A percentile compares a stretch with the other conserved stretches of the same genome.
These are phyloP conservation scores for Didymella keratinophila DNA, from an alignment of 2,329 filamentous ascomycete genomes.

Conservation along the genomic window DNA sequence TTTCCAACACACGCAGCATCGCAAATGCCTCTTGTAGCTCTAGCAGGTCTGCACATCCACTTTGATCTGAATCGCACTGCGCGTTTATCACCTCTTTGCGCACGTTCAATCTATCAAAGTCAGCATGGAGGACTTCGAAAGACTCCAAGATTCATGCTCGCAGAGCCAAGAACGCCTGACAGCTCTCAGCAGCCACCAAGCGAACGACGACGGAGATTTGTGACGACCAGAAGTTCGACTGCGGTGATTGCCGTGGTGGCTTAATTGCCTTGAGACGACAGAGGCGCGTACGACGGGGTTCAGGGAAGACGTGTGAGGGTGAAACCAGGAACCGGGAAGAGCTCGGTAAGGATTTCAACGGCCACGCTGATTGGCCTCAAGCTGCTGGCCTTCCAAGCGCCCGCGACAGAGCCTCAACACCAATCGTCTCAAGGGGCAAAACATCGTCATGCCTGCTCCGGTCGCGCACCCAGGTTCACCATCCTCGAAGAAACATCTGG, in stretches of 20 bases:
- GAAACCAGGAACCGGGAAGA: slow-evolving; percentile 29
- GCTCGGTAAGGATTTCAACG: slow-evolving; percentile 14
- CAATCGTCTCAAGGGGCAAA: slow-evolving; percentile 50
- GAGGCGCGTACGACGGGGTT: slow-evolving; percentile 21
- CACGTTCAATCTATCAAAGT: not conserved
- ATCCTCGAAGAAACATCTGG: slow-evolving; percentile 31
- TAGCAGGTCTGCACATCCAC: not conserved
- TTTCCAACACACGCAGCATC: not conserved
- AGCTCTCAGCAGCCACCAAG: not conserved
- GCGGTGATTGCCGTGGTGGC: slow-evolving; percentile 16
- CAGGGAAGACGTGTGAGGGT: slow-evolving; percentile 18
- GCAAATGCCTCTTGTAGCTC: not conserved
- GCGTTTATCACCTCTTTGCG: not conserved
- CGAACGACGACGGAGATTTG: slow-evolving; percentile 17
- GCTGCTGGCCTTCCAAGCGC: slow-evolving; percentile 24
- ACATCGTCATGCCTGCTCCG: slow-evolving; percentile 37
- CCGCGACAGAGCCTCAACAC: slow-evolving; percentile 42
- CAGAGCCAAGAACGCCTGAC: slow-evolving; percentile 14
- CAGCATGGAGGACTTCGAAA: not conserved
- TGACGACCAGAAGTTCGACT: not conserved
- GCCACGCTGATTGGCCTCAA: slow-evolving; percentile 26
- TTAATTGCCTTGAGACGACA: slow-evolving; percentile 18
- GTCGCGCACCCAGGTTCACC: slow-evolving; percentile 21
- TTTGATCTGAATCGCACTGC: not conserved
- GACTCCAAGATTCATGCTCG: not conserved